Conservation (phyloP, 176 grass and related monocot genomes). For the Zea luxurians region DNA sequence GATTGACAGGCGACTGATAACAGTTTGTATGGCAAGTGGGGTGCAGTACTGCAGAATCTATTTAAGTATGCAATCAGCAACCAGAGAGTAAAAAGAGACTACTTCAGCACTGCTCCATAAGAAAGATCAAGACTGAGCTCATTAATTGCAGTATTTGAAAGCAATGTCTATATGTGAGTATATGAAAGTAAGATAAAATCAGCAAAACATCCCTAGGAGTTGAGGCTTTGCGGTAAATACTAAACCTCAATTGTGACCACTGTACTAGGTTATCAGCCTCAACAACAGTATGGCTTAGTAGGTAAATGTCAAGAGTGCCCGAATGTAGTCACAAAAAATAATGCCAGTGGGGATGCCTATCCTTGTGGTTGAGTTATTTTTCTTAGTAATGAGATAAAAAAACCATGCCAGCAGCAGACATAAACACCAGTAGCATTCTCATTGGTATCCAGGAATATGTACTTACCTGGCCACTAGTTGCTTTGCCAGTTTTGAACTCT, state of each 20-base stretch:
- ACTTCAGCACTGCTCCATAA: background rate
- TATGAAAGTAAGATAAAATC: constrained; percentile 14
- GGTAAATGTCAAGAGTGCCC: background rate
- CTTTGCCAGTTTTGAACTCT: constrained; percentile 97
- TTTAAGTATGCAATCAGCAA: constrained; percentile 24
- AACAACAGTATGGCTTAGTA: constrained; percentile 22
- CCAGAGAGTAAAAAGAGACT: constrained; percentile 21
- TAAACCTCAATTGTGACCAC: background rate
- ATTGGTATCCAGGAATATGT: constrained; percentile 31
- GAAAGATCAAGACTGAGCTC: background rate
- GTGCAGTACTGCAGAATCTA: constrained; percentile 24
- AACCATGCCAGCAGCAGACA: background rate
- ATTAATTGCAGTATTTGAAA: background rate
- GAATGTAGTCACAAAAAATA: constrained; percentile 1
- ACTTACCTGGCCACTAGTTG: constrained; percentile 84
- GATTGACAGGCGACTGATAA: constrained; percentile 11
- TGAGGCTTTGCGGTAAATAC: constrained; percentile 7
- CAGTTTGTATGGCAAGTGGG: background rate
- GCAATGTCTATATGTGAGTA: background rate
- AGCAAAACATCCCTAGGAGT: background rate
- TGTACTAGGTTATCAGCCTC: background rate
- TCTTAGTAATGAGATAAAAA: background rate
- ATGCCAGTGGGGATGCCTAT: background rate
- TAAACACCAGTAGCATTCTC: background rate
- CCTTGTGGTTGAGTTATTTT: background rate